These are phyloP conservation scores for Neofusicoccum laricinum DNA, from an alignment of 2,329 filamentous ascomycete genomes.

Conservation along the genomic window DNA sequence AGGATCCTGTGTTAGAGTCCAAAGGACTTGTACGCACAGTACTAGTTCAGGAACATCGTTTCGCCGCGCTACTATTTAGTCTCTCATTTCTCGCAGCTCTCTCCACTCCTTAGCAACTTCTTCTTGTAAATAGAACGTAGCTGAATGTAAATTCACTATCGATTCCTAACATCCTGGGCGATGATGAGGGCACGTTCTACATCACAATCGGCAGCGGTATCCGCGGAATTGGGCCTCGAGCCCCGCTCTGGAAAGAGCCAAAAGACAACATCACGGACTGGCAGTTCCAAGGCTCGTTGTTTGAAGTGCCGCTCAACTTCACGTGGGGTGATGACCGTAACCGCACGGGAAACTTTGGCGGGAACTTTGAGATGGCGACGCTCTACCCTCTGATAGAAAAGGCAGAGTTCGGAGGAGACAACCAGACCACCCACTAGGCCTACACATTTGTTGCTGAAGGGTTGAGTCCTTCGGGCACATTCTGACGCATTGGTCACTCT, in stretches of 20 bases:
- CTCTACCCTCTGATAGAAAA: constrained; percentile 11
- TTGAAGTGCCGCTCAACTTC: constrained; percentile 17
- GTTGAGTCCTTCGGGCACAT: constrained; percentile 21
- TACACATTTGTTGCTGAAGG: background rate
- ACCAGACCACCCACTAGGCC: background rate
- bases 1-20: too few relatives aligned
- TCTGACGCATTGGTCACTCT: constrained; percentile 43
- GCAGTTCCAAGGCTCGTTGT: constrained; percentile 47
- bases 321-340: background rate
- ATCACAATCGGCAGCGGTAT: constrained; percentile 47
- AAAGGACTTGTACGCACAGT: too few relatives aligned
- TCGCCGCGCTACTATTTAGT: too few relatives aligned
- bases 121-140: too few relatives aligned
- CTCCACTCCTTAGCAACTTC: too few relatives aligned
- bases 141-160: too few relatives aligned
- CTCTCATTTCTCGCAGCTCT: too few relatives aligned
- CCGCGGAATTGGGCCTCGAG: constrained; percentile 46
- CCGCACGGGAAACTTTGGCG: constrained; percentile 43
- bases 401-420: background rate
- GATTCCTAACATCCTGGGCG: too few relatives aligned
- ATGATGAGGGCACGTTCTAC: constrained; percentile 45
- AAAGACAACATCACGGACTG: constrained; percentile 44
- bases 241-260: constrained; percentile 47
- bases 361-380: constrained; percentile 41
- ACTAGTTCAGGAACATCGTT: too few relatives aligned